Conservation (phyloP, 148 eudicot species). For the Vaccinium corymbosum region DNA sequence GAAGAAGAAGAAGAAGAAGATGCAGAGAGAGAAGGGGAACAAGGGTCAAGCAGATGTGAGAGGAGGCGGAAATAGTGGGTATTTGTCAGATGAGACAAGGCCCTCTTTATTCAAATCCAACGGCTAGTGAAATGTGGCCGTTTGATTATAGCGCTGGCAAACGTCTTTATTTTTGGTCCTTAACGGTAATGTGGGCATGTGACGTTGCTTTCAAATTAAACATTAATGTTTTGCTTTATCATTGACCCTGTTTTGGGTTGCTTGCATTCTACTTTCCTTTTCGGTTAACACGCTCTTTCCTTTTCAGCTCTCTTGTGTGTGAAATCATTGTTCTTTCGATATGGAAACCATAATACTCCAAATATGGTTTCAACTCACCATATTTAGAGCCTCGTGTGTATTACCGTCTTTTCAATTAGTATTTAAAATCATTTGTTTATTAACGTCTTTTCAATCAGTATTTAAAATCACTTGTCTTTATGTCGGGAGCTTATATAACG, state of each 20-base stretch:
- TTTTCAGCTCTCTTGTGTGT: not conserved
- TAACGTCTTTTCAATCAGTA: not conserved
- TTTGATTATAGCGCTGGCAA: conserved; percentile 30
- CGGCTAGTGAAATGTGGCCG: conserved; percentile 62
- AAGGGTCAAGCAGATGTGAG: not conserved
- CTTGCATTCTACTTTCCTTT: not conserved
- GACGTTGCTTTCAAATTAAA: conserved; percentile 30
- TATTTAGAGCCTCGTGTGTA: not conserved
- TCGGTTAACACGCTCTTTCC: conserved; percentile 2
- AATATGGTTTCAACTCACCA: not conserved
- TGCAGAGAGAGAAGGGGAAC: not conserved
- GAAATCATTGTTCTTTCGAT: not conserved
- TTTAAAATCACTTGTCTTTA: not conserved
- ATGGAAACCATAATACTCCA: not conserved
- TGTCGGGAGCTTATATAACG: not conserved
- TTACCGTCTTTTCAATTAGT: not conserved
- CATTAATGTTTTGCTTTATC: not conserved
- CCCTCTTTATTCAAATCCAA: conserved; percentile 41
- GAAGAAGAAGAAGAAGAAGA: conserved; percentile 1
- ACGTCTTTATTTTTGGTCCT: conserved; percentile 3
- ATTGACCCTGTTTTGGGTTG: not conserved
- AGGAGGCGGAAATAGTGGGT: conserved; percentile 24
- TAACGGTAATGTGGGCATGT: conserved; percentile 42
- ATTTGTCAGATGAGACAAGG: conserved; percentile 30
- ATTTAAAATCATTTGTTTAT: not conserved